Evolutionary conservation across 2,329 filamentous ascomycete species (phyloP).

Genomic region (Aspergillus sp.): DNA sequence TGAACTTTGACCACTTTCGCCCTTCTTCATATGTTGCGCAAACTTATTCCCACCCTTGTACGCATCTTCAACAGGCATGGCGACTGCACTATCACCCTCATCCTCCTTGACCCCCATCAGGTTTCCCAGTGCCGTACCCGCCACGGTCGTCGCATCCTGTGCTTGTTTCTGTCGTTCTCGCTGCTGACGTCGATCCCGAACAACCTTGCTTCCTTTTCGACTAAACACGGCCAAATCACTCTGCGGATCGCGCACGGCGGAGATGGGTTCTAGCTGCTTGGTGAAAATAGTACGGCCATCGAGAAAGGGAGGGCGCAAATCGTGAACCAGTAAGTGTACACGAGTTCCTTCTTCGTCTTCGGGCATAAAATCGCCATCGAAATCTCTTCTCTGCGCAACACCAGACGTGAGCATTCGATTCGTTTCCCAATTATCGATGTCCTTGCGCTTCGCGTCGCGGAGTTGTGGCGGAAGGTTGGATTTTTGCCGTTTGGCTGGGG

Average conservation of each 20-base stretch:
- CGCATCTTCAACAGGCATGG: conserved; percentile 68
- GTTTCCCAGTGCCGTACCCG: conserved; percentile 87
- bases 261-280: conserved; percentile 91
- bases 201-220: conserved; percentile 87
- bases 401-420: conserved; percentile 97
- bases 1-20: conserved; percentile 72
- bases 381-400: conserved; percentile 82
- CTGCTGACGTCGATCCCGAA: conserved; percentile 85
- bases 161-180: conserved; percentile 91
- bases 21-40: conserved; percentile 82
- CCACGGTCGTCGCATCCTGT: conserved; percentile 88
- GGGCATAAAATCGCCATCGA: conserved; percentile 76
- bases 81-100: conserved; percentile 77
- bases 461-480: conserved; percentile 30
- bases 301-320: conserved; percentile 87
- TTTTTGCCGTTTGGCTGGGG: conserved; percentile 36
- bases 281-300: conserved; percentile 96
- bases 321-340: conserved; percentile 87
- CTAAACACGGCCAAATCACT: conserved; percentile 99
- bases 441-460: conserved; percentile 65
- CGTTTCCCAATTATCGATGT: conserved; percentile 97
- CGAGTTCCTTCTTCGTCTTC: conserved; percentile 81
- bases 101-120: conserved; percentile 94
- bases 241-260: conserved; percentile 85
- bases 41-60: conserved; percentile 71